These are phyloP conservation scores for Didymellaceae sp. DNA, from an alignment of 2,329 filamentous ascomycete genomes.

Conservation along the genomic window DNA sequence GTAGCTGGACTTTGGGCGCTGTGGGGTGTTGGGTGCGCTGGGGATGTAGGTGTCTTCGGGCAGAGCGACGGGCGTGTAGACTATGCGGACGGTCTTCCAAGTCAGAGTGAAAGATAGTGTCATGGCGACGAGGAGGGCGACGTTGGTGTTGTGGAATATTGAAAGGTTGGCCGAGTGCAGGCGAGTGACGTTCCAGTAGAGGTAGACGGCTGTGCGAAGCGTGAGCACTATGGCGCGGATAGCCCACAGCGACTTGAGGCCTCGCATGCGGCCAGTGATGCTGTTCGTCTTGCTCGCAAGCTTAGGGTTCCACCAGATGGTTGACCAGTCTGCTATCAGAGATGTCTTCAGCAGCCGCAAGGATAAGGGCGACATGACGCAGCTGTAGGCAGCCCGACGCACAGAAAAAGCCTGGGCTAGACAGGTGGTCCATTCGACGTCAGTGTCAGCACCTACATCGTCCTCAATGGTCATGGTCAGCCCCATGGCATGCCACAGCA, in stretches of 20 bases:
- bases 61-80: constrained; percentile 51
- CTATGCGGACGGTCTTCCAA: constrained; percentile 64
- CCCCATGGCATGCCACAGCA: constrained; percentile 46
- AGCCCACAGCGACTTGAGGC: constrained; percentile 69
- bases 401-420: constrained; percentile 27
- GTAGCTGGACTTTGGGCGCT: constrained; percentile 34
- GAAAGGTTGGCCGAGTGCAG: constrained; percentile 26
- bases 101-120: constrained; percentile 33
- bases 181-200: constrained; percentile 34
- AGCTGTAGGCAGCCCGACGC: constrained; percentile 30
- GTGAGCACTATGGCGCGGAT: constrained; percentile 67
- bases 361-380: constrained; percentile 34
- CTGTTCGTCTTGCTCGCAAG: constrained; percentile 68
- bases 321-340: constrained; percentile 58
- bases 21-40: constrained; percentile 24
- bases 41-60: constrained; percentile 36
- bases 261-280: constrained; percentile 59
- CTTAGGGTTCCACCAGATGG: constrained; percentile 73
- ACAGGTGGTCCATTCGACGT: constrained; percentile 29
- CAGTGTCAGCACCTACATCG: constrained; percentile 4
- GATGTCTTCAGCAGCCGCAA: constrained; percentile 36
- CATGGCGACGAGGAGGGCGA: constrained; percentile 56
- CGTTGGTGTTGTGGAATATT: constrained; percentile 60
- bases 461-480: constrained; percentile 24
- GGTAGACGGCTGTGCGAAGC: constrained; percentile 57